Conservation (phyloP, 805 yeast genomes). For the Candida odintsovae region DNA sequence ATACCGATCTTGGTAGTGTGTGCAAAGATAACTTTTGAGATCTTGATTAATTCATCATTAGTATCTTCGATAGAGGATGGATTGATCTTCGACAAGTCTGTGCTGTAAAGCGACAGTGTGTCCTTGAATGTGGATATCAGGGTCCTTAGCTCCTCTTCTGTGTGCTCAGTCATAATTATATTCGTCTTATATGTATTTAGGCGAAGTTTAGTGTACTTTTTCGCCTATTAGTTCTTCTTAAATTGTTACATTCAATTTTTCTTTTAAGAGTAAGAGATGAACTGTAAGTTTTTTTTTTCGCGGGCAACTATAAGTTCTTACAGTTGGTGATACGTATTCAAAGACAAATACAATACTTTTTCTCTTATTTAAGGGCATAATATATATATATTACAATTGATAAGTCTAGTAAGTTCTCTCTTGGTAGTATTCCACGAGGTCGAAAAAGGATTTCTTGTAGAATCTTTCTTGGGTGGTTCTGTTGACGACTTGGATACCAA, state of each 20-base stretch:
- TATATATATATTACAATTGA: neutral
- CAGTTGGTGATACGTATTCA: neutral
- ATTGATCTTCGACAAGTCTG: neutral
- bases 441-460: neutral
- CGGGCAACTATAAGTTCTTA: neutral
- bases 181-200: too few relatives aligned
- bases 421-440: neutral
- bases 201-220: too few relatives aligned
- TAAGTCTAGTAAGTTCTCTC: neutral
- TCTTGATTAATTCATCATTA: slow-evolving; percentile 49
- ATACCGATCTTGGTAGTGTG: slow-evolving; percentile 75
- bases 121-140: neutral
- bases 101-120: neutral
- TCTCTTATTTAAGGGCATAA: too few relatives aligned
- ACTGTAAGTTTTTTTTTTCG: neutral
- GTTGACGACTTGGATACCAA: neutral
- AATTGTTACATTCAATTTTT: too few relatives aligned
- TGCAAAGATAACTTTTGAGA: slow-evolving; percentile 57
- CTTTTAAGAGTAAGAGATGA: neutral
- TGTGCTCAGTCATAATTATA: neutral
- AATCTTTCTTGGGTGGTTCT: neutral
- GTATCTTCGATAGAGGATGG: neutral
- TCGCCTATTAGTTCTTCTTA: too few relatives aligned
- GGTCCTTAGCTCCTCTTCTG: neutral
- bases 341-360: too few relatives aligned